phyloP scores from a whole-genome alignment of 345 rosid species.

The Bruguiera sexangula region DNA sequence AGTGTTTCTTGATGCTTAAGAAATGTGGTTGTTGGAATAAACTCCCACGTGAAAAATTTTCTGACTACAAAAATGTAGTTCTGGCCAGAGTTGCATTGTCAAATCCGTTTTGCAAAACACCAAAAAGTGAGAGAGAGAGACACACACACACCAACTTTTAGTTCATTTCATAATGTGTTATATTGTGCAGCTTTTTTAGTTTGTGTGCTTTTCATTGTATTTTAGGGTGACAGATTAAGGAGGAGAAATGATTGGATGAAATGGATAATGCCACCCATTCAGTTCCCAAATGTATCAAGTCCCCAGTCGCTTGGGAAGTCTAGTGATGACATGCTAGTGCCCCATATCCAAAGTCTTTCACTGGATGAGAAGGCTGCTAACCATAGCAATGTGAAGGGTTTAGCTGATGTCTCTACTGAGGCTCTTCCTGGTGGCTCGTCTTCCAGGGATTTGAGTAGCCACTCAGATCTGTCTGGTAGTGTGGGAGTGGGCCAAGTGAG shows the following conservation, averaged over 20 bases:
- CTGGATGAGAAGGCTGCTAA: slow-evolving; percentile 27
- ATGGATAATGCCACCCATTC: slow-evolving; percentile 54
- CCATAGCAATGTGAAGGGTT: slow-evolving; percentile 9
- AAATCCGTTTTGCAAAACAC: neutral
- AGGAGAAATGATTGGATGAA: slow-evolving; percentile 59
- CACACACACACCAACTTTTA: neutral
- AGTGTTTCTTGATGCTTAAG: neutral
- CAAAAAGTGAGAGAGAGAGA: neutral
- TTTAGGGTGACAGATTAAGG: slow-evolving; percentile 73
- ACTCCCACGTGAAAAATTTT: neutral
- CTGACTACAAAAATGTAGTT: neutral
- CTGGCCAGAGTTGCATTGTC: neutral
- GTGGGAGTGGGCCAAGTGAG: slow-evolving; percentile 10
- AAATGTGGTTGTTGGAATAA: neutral
- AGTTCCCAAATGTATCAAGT: slow-evolving; percentile 32
- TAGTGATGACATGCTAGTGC: slow-evolving; percentile 25
- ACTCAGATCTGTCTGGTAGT: slow-evolving; percentile 9
- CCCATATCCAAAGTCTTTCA: slow-evolving; percentile 30
- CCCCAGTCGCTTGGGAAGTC: slow-evolving; percentile 22
- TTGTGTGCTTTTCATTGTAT: neutral
- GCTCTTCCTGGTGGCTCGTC: slow-evolving; percentile 12
- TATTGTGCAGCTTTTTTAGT: neutral
- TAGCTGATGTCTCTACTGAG: slow-evolving; percentile 7
- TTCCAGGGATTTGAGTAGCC: slow-evolving; percentile 18
- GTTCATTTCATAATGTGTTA: neutral